A percentile compares a stretch with the other conserved stretches of the same genome.
phyloP scores from a whole-genome alignment of 495 filamentous ascomycete species.

The Acidomyces sp. region DNA sequence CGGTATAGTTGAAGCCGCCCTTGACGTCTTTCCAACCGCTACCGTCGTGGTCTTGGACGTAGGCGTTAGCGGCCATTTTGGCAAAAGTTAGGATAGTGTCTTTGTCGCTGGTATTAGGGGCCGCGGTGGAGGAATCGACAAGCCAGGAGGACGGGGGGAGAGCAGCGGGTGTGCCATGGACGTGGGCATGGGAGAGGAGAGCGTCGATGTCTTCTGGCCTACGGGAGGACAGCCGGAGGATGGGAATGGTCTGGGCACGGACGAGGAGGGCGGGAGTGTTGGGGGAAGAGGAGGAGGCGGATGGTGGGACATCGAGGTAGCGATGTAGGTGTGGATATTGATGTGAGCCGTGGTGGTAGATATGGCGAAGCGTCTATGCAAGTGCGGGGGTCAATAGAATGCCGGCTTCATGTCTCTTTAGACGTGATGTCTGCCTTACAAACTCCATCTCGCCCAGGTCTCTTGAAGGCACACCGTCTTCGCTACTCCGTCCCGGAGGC shows the following conservation, averaged over 20 bases:
- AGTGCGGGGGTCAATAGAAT: not conserved
- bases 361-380: constrained; percentile 62
- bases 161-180: constrained; percentile 44
- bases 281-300: no score
- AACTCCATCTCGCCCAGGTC: constrained; percentile 13
- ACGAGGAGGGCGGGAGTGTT: no score
- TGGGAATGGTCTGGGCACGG: constrained; percentile 45
- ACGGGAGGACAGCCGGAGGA: constrained; percentile 73
- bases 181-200: constrained; percentile 54
- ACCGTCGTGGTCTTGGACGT: constrained; percentile 55
- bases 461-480: not conserved
- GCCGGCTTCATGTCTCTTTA: not conserved
- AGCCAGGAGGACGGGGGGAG: constrained; percentile 65
- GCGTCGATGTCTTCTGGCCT: constrained; percentile 59
- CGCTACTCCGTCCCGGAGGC: constrained; percentile 3
- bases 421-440: constrained; percentile 1
- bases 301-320: constrained; percentile 61
- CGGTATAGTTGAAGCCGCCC: constrained; percentile 65
- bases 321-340: constrained; percentile 61
- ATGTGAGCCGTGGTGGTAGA: constrained; percentile 76
- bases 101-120: constrained; percentile 77
- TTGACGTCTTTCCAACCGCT: constrained; percentile 77
- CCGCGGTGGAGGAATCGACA: constrained; percentile 60
- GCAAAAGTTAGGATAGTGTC: constrained; percentile 72
- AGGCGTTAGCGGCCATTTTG: constrained; percentile 76